These are phyloP conservation scores for Phlyctochytrium planicorne DNA, from an alignment of 192 early-diverging fungal genomes.

Conservation along the genomic window DNA sequence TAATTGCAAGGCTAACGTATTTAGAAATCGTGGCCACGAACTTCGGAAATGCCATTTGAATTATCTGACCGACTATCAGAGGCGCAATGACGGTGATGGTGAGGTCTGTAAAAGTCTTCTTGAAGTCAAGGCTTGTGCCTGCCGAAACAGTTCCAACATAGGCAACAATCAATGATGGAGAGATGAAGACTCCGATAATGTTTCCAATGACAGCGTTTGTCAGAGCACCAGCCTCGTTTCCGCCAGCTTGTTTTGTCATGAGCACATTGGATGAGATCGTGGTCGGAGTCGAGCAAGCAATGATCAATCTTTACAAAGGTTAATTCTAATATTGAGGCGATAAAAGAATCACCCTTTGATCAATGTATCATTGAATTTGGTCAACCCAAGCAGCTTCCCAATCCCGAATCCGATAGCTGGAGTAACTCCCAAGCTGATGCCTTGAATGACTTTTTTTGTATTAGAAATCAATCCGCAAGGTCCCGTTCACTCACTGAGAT, in stretches of 20 bases:
- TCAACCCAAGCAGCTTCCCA: conserved; percentile 48
- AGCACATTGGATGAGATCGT: conserved; percentile 77
- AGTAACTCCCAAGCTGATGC: conserved; percentile 57
- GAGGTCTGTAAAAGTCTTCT: conserved; percentile 51
- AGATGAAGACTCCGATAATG: conserved; percentile 63
- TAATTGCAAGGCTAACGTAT: conserved; percentile 50
- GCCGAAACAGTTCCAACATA: conserved; percentile 42
- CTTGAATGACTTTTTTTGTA: conserved; percentile 48
- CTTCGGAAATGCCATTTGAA: conserved; percentile 28
- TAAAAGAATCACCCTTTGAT: conserved; percentile 42
- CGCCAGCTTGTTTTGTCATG: conserved; percentile 70
- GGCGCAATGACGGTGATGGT: conserved; percentile 63
- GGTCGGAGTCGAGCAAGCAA: conserved; percentile 65
- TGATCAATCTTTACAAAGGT: conserved; percentile 44
- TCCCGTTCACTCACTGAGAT: conserved; percentile 50
- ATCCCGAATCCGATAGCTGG: conserved; percentile 63
- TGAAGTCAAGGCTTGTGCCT: conserved; percentile 45
- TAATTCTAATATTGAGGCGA: background rate
- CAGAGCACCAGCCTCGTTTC: conserved; percentile 64
- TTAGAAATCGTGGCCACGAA: conserved; percentile 46
- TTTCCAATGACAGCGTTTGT: conserved; percentile 73
- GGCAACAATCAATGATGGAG: conserved; percentile 50
- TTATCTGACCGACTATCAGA: conserved; percentile 53
- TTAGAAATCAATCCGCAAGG: background rate
- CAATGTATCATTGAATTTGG: conserved; percentile 51